Evolutionary conservation across 352 stramenopile species (phyloP).

Genomic region (Peronospora tabacina): DNA sequence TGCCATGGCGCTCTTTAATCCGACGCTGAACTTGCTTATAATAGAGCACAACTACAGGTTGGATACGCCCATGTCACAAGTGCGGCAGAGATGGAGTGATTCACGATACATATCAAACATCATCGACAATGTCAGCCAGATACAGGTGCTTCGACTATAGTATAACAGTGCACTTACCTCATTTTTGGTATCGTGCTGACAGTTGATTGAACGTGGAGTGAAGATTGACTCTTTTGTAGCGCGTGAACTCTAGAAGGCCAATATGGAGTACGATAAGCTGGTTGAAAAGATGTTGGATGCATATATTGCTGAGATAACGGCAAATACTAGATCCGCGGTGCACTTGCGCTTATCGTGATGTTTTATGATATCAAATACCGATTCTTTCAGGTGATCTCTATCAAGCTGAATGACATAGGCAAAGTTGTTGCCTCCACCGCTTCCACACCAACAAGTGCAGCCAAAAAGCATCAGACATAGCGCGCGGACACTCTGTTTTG

Average conservation of each 20-base stretch:
- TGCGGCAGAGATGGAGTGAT: no score
- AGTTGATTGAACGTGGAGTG: conserved; percentile 94
- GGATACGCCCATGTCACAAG: conserved; percentile 69
- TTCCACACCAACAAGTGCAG: neutral
- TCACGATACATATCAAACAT: conserved; percentile 96
- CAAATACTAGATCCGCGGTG: neutral
- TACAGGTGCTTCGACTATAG: conserved; percentile 5
- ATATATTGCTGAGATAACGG: conserved; percentile 80
- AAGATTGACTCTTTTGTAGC: no score
- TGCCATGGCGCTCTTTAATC: conserved; percentile 47
- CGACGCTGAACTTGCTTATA: conserved; percentile 56
- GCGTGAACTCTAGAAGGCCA: no score
- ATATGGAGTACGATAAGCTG: conserved; percentile 91
- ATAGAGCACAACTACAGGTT: conserved; percentile 80
- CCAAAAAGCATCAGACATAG: neutral
- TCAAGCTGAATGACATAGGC: no score
- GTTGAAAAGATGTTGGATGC: conserved; percentile 88
- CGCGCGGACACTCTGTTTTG: neutral
- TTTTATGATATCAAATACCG: conserved; percentile 16
- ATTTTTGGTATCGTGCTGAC: neutral
- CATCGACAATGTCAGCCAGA: conserved; percentile 92
- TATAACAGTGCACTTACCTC: no score
- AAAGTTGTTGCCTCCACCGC: neutral
- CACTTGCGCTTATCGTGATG: conserved; percentile 56
- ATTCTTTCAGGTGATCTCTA: no score